Evolutionary conservation across 352 stramenopile species (phyloP).

Genomic region (Globisporangium mamillatum): DNA sequence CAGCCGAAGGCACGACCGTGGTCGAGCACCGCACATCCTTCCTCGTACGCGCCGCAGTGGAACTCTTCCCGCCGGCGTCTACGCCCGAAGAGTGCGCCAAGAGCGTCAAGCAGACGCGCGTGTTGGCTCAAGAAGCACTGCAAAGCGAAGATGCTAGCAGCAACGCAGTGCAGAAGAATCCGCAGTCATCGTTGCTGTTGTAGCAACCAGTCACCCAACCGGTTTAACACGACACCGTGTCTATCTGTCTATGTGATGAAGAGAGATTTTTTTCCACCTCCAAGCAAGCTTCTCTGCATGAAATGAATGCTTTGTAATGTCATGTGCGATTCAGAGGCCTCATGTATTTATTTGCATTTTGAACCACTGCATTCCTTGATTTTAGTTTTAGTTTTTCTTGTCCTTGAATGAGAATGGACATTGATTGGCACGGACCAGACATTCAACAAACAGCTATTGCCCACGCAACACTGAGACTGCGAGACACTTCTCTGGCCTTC

Average conservation of each 20-base stretch:
- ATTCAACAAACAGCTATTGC: neutral
- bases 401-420: constrained; percentile 6
- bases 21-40: constrained; percentile 22
- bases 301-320: neutral
- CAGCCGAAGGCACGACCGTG: constrained; percentile 10
- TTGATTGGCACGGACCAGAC: neutral
- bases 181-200: neutral
- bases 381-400: neutral
- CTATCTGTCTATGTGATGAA: neutral
- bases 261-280: neutral
- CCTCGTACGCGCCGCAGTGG: constrained; percentile 12
- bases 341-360: neutral
- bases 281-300: neutral
- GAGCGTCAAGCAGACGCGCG: constrained; percentile 9
- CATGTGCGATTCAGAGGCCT: neutral
- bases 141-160: neutral
- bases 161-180: neutral
- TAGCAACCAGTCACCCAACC: neutral
- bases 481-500: too few species aligned
- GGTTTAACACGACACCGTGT: neutral
- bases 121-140: constrained; percentile 4
- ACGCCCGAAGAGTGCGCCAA: constrained; percentile 11
- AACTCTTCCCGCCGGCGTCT: constrained; percentile 8
- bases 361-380: neutral
- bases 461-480: neutral